These are phyloP conservation scores for Dictyostelium citrinum DNA, from an alignment of 78 protist genomes.

Conservation along the genomic window DNA sequence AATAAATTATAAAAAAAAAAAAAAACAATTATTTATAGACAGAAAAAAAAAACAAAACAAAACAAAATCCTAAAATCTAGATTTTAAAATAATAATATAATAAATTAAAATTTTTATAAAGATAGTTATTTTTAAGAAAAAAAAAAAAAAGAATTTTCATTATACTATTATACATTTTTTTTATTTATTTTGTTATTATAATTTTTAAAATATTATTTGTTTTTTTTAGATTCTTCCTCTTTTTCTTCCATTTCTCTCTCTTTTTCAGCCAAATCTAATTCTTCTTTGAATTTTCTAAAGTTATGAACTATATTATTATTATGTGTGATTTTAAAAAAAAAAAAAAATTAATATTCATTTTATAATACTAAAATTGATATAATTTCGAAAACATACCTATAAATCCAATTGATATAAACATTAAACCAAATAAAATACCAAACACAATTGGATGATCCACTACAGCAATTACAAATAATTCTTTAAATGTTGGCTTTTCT, in stretches of 20 bases:
- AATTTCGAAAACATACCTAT: not conserved
- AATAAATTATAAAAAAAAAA: not conserved
- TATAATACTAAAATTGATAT: not conserved
- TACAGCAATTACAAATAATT: not conserved
- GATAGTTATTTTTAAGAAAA: no score
- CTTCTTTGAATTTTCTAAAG: constrained; percentile 4
- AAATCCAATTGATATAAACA: not conserved
- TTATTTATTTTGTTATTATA: not conserved
- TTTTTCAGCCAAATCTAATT: not conserved
- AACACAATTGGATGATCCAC: constrained; percentile 10
- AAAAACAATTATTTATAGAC: not conserved
- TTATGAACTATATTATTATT: not conserved
- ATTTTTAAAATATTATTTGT: not conserved
- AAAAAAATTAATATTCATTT: no score
- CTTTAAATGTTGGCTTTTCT: not conserved
- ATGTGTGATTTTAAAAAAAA: not conserved
- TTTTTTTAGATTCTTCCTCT: not conserved
- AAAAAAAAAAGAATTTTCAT: no score
- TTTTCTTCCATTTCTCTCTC: not conserved
- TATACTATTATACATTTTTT: not conserved
- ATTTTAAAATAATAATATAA: no score
- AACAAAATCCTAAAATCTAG: no score
- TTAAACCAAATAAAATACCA: not conserved
- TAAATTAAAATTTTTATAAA: no score
- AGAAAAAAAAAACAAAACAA: no score